These are phyloP conservation scores for Peronospora destructor DNA, from an alignment of 352 stramenopile species.

Conservation along the genomic window DNA sequence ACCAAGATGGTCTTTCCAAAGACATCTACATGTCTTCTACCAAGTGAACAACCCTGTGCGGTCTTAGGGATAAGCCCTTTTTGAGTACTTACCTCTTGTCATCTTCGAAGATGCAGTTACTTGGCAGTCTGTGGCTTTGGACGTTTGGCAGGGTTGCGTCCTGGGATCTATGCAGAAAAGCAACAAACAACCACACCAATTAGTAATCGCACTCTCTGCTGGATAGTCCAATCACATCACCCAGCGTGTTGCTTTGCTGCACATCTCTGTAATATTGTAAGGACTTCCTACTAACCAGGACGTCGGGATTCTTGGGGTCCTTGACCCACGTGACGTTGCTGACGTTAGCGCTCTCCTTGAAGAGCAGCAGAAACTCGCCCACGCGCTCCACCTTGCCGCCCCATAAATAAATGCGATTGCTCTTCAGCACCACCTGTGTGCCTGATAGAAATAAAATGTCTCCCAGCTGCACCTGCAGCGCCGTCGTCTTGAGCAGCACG, in stretches of 20 bases:
- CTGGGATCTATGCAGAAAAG: slow-evolving; percentile 38
- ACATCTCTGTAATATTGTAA: not conserved
- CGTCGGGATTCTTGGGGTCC: slow-evolving; percentile 63
- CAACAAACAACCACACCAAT: not conserved
- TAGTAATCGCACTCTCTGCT: not conserved
- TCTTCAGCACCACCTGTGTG: slow-evolving; percentile 75
- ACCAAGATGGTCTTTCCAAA: too few species aligned
- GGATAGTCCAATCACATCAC: not conserved
- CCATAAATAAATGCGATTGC: slow-evolving; percentile 69
- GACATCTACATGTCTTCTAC: too few species aligned
- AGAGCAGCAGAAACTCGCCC: slow-evolving; percentile 80
- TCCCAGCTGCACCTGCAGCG: slow-evolving; percentile 58
- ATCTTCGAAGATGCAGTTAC: slow-evolving; percentile 1
- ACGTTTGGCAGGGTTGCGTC: slow-evolving; percentile 51
- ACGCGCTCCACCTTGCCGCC: slow-evolving; percentile 77
- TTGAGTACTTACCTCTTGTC: not conserved
- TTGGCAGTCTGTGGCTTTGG: slow-evolving; percentile 34
- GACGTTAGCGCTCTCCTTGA: slow-evolving; percentile 79
- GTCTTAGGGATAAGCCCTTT: not conserved
- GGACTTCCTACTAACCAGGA: slow-evolving; percentile 31
- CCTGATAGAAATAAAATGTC: slow-evolving; percentile 67
- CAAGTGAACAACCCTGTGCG: too few species aligned
- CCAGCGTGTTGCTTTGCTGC: not conserved
- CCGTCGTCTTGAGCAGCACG: slow-evolving; percentile 64
- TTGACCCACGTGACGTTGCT: slow-evolving; percentile 81